Base-by-base conservation (phyloP, 2,329 filamentous ascomycete genomes). In the Onygena corvina region DNA sequence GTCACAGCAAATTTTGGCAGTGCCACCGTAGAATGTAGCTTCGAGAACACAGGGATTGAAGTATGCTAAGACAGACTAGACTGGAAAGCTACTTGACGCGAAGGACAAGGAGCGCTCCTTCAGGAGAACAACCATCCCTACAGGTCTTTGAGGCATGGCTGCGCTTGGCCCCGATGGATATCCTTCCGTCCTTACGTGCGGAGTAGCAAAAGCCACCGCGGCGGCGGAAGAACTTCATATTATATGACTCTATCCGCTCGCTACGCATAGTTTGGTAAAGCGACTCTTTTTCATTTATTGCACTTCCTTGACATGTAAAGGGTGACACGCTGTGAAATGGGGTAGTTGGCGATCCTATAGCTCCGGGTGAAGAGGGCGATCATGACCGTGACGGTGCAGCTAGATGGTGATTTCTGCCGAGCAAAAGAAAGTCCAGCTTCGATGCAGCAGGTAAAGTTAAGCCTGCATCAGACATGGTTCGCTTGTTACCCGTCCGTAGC, bases 81-180 rank as follows among this genome's bases (percentile, higher is more conserved):
- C 20, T 12, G 20, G 27, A 46, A 46, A 46, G 36, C 36, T 42
- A 42, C 36, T 42, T 42, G 36, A 42, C 42, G 42, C 30, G 42
- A 31, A 33, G 30, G 42, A 33, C 42, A 46, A 46, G 42, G 42
- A 42, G 20, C 27, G 3, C 3, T 46, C 25, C 11, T 46, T 3
- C 25, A 31, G 23, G 18, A 27, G 14, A 23, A 29, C 8, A 8
- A 30, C 4, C 2, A 12, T 11, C 20, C 18, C 5, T 46, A 9
- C 21, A 42, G 36, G 14, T 21, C 2, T 23, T n/a, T 6, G 11
- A 25, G 36, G 1, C 14, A 8, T 16, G 34, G 5, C 34, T 7
- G 34, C 29, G 9, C 29, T 31, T 12, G 9, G 29, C 29, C n/a
- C n/a, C n/a, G n/a, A 31, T 31, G 29, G n/a, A 31, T 31, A 12